A percentile compares a stretch with the other conserved stretches of the same genome.
These are phyloP conservation scores for Chaetomium sp. DNA, from an alignment of 2,329 filamentous ascomycete species.

Conservation along the genomic window DNA sequence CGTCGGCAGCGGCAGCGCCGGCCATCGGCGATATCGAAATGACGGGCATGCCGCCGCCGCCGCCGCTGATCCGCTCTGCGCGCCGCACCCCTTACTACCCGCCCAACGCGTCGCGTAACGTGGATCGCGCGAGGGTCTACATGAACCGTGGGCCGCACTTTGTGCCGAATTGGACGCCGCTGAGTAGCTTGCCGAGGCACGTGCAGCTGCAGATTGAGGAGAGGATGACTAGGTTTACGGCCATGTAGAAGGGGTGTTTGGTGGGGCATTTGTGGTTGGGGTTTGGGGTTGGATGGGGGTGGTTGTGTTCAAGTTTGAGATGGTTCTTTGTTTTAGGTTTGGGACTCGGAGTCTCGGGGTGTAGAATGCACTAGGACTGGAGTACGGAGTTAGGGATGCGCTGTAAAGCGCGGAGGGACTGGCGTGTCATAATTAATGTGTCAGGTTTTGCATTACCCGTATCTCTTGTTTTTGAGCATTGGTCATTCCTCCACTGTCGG, in stretches of 20 bases:
- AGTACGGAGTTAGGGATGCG: neutral
- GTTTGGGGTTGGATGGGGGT: neutral
- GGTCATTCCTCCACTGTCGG: neutral
- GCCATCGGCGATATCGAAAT: conserved; percentile 1
- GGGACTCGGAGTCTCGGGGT: too few species aligned
- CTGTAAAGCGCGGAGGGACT: neutral
- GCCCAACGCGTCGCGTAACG: conserved; percentile 30
- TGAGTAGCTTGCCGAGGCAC: conserved; percentile 29
- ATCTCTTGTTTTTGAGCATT: neutral
- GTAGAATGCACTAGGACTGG: too few species aligned
- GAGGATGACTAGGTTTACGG: conserved; percentile 28
- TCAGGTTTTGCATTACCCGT: too few species aligned
- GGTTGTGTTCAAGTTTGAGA: neutral
- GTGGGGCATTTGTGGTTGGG: neutral
- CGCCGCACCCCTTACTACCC: conserved; percentile 34
- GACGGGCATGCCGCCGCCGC: neutral
- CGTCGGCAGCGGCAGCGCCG: neutral
- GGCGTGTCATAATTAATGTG: neutral
- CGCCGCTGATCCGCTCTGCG: conserved; percentile 17
- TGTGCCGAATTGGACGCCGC: conserved; percentile 33
- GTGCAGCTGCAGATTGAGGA: conserved; percentile 31
- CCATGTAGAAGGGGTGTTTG: conserved; percentile 6
- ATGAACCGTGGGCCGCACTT: conserved; percentile 33
- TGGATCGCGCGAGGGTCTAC: conserved; percentile 28
- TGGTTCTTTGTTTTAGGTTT: neutral